phyloP scores from a whole-genome alignment of 768 basidiomycete genomes.

The Galerina marginata region DNA sequence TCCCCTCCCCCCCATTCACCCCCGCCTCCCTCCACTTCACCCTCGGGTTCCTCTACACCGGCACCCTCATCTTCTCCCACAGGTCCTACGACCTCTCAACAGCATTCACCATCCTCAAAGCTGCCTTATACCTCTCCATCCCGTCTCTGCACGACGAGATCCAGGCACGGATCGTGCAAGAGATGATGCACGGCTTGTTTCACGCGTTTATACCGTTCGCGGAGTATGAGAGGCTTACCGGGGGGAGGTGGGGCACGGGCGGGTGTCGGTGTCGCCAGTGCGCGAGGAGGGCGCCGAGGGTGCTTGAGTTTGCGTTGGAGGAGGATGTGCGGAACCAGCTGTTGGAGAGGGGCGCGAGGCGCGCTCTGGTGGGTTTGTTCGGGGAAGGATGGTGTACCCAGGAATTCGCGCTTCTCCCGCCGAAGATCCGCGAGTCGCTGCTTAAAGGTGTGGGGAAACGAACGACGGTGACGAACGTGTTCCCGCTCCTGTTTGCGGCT shows the following conservation, averaged over 20 bases:
- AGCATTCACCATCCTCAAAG: conserved; percentile 86
- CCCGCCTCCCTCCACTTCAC: conserved; percentile 94
- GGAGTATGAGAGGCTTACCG: conserved; percentile 78
- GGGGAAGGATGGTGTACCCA: conserved; percentile 88
- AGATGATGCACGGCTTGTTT: conserved; percentile 91
- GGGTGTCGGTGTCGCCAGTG: conserved; percentile 89
- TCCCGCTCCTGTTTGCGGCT: conserved; percentile 71
- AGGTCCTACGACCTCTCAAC: conserved; percentile 92
- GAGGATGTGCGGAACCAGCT: conserved; percentile 79
- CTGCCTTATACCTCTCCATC: conserved; percentile 81
- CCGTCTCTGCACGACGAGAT: conserved; percentile 77
- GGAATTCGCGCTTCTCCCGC: conserved; percentile 77
- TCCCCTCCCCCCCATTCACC: conserved; percentile 94
- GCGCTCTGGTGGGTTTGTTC: conserved; percentile 82
- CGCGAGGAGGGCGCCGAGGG: conserved; percentile 76
- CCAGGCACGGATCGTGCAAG: conserved; percentile 81
- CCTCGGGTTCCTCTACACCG: conserved; percentile 93
- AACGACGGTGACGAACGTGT: conserved; percentile 69
- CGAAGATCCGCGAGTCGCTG: conserved; percentile 67
- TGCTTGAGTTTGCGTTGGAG: conserved; percentile 79
- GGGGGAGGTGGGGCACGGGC: conserved; percentile 80
- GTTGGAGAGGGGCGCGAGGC: conserved; percentile 73
- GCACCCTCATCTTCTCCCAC: conserved; percentile 91
- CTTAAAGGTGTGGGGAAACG: conserved; percentile 76
- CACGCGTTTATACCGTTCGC: conserved; percentile 81